phyloP scores from a whole-genome alignment of 2,329 filamentous ascomycete genomes.

The Aspergillus chevalieri region DNA sequence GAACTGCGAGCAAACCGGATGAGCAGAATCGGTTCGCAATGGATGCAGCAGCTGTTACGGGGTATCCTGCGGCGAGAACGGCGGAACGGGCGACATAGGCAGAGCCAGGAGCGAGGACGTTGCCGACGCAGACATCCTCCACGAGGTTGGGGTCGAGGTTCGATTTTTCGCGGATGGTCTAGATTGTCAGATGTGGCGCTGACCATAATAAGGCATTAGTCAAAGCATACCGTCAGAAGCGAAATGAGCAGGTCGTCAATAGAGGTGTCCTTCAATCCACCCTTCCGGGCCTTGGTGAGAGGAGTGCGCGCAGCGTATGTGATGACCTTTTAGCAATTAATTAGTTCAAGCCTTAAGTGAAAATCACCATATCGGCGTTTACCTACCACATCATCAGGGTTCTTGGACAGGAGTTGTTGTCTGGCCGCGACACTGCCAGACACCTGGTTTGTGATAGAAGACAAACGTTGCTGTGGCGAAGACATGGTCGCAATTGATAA shows the following conservation, averaged over 20 bases:
- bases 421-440: slow-evolving; percentile 22
- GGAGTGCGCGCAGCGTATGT: slow-evolving; percentile 34
- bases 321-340: slow-evolving; percentile 25
- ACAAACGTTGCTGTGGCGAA: slow-evolving; percentile 33
- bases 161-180: slow-evolving; percentile 71
- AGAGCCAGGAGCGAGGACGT: slow-evolving; percentile 78
- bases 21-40: slow-evolving; percentile 87
- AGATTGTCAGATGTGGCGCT: not conserved
- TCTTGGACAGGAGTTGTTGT: slow-evolving; percentile 29
- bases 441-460: slow-evolving; percentile 38
- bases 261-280: slow-evolving; percentile 34
- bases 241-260: slow-evolving; percentile 33
- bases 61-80: slow-evolving; percentile 78
- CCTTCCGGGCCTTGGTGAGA: slow-evolving; percentile 36
- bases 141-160: slow-evolving; percentile 79
- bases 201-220: not conserved
- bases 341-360: not conserved
- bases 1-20: slow-evolving; percentile 78
- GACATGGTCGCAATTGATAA: slow-evolving; percentile 23
- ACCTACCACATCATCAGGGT: slow-evolving; percentile 36
- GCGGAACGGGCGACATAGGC: slow-evolving; percentile 88
- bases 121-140: slow-evolving; percentile 83
- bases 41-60: slow-evolving; percentile 69
- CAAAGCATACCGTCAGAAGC: slow-evolving; percentile 27
- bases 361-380: not conserved